A percentile compares a stretch with the other conserved stretches of the same genome.
Conservation (phyloP, 305 asterid species). For the Fraxinus albicans region DNA sequence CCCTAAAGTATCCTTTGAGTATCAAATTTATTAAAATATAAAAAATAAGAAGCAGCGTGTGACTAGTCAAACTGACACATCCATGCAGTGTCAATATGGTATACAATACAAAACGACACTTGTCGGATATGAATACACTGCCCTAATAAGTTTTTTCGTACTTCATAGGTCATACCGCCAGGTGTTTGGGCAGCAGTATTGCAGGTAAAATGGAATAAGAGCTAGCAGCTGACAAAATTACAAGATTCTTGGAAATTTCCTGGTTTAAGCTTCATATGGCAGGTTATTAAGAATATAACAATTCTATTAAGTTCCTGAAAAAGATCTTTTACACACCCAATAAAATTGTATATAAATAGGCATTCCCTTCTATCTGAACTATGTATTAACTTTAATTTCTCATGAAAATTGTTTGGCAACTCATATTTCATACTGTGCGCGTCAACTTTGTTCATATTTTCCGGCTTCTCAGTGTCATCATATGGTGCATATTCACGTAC, state of each 20-base stretch:
- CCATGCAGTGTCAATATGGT: no score
- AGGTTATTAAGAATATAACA: background rate
- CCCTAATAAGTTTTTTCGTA: no score
- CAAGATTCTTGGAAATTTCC: background rate
- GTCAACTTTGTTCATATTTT: slow-evolving; percentile 7
- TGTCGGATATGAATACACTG: no score
- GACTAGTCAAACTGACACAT: no score
- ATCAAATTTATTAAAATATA: no score
- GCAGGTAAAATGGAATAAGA: background rate
- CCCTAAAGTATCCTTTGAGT: no score
- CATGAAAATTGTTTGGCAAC: no score
- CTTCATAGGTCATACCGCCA: no score
- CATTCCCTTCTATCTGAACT: no score
- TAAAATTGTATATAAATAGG: background rate
- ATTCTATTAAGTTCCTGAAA: background rate
- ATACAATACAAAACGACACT: no score
- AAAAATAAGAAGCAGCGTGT: no score
- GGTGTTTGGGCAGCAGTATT: no score
- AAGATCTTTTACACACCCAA: background rate
- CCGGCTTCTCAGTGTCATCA: slow-evolving; percentile 13
- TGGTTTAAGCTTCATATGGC: background rate
- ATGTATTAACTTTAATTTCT: background rate
- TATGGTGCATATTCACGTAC: slow-evolving; percentile 9
- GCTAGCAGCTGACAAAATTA: background rate
- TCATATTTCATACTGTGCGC: background rate